Base-by-base conservation (phyloP, 2,329 filamentous ascomycete species). In the Scytalidium lignicola region DNA sequence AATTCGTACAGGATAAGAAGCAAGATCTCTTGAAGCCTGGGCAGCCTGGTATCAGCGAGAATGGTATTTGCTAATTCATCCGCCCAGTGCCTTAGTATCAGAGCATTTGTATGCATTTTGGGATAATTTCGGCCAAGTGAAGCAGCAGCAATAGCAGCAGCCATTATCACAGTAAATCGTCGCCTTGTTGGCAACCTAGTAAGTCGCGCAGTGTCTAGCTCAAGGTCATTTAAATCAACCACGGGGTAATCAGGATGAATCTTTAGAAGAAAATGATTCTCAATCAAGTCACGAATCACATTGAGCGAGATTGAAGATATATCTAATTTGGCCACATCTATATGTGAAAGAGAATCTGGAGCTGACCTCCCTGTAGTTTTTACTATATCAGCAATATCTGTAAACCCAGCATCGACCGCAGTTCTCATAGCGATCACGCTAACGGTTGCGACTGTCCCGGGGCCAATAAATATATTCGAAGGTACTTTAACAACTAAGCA, bases 1-100 rank as follows among this genome's bases (percentile, higher is more conserved):
- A 47, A 13, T 41, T 47, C 45, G 39, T 47, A 47, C 12, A 47
- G 32, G n/a, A 47, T 26, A 21, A 47, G 39, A 7, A 47, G 39
- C 6, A 47, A 18, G 39, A 47, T 22, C 8, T 37, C 32, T 19
- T 13, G 32, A 13, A 37, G 32, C 32, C 32, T 13, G 15, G 32
- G 32, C n/a, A 17, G n/a, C 32, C n/a, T 13, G 6, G n/a, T 13
- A 37, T 37, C 32, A 17, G 32, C 15, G 32, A 37, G 32, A 4
- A 37, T n/a, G 4, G 32, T 4, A 13, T 37, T 37, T 7, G 32
- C 32, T 17, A 37, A 37, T n/a, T 37, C 32, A 37, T 37, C 32
- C 10, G 12, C 32, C 32, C 32, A 37, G 12, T 37, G 32, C n/a
- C 32, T 37, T n/a, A 37, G n/a, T 37, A 37, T 37, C 4, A 37